Evolutionary conservation across 2,329 filamentous ascomycete species (phyloP), one percentile per base, ranked within the genome.

Genomic region (Ilyonectria destructans): DNA sequence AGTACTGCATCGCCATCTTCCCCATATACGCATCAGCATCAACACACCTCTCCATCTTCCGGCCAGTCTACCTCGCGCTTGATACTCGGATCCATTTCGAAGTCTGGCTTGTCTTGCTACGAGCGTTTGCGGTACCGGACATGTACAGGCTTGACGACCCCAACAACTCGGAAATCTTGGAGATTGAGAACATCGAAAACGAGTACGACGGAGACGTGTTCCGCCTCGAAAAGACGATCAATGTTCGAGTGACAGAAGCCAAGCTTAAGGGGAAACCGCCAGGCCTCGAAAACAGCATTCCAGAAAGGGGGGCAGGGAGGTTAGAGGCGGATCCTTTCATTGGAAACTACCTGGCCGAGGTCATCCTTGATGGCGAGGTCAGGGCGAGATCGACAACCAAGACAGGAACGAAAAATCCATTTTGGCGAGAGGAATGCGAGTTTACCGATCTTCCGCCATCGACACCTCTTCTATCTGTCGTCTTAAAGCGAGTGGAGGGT

Each of bases 1-100:
- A 98, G 67, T 96, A 93, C 77, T 98, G 95, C 83, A 93, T 99
- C 70, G 95, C 94, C 59, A 96, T 99, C 54, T 98, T 98, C 77
- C 96, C 96, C 17, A 95, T 96, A 70, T 98, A 99, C 81, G 91
- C 94, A 1, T 87, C 92, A 10, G 90, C 90, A 21, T 89, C 93
- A 1, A 92, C 90, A 3, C 88, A 92, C 19, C 85, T 96, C 63
- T 92, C 92, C 7, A 89, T 96, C 31, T 91, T 94, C 67, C 90
- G 93, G n/a, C 96, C 96, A 0, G 91, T 98, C 40, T 98, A 97
- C 78, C 85, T 99, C 37, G 93, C 94, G 4, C 83, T 98, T 51
- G 96, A 98, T 74, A 95, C 90, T 29, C 89, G 95, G 48, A 90
- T 97, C 7, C 86, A 97, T n/a, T 97, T 97, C 75, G 96, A 99